Percentiles rank a stretch among this genome's conserved stretches.
These are phyloP conservation scores for Hypoxylon intermedium DNA, from an alignment of 495 filamentous ascomycete genomes.

Conservation along the genomic window DNA sequence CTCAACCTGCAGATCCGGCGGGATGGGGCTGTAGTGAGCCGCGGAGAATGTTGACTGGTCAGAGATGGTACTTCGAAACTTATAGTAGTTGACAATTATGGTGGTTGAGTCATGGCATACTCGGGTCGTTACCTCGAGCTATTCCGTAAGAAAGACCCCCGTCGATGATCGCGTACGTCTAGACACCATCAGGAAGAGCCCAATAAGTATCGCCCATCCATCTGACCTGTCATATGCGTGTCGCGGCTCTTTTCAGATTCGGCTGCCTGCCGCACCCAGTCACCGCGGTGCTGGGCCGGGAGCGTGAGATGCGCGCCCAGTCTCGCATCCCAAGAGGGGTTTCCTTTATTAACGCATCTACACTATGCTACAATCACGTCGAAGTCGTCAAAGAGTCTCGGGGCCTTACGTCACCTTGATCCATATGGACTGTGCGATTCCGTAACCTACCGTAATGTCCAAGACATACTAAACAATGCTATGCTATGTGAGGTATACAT, in stretches of 20 bases:
- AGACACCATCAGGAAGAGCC: background rate
- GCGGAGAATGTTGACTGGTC: too few relatives aligned
- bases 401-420: slow-evolving; percentile 8
- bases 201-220: background rate
- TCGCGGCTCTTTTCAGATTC: slow-evolving; percentile 8
- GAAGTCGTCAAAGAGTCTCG: slow-evolving; percentile 13
- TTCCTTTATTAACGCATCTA: background rate
- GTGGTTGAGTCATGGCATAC: too few relatives aligned
- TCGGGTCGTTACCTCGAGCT: slow-evolving; percentile 22
- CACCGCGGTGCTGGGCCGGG: background rate
- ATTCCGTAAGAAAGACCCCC: slow-evolving; percentile 1
- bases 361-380: too few relatives aligned
- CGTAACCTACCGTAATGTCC: slow-evolving; percentile 17
- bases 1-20: too few relatives aligned
- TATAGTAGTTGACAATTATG: too few relatives aligned
- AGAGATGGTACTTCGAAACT: too few relatives aligned
- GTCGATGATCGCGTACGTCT: background rate
- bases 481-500: slow-evolving; percentile 5
- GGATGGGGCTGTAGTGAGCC: too few relatives aligned
- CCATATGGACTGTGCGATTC: slow-evolving; percentile 2
- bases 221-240: slow-evolving; percentile 21
- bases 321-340: background rate
- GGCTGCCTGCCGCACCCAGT: slow-evolving; percentile 13
- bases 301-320: background rate
- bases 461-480: background rate